phyloP scores from a whole-genome alignment of 768 basidiomycete genomes.

The Lanmaoa rubissima region DNA sequence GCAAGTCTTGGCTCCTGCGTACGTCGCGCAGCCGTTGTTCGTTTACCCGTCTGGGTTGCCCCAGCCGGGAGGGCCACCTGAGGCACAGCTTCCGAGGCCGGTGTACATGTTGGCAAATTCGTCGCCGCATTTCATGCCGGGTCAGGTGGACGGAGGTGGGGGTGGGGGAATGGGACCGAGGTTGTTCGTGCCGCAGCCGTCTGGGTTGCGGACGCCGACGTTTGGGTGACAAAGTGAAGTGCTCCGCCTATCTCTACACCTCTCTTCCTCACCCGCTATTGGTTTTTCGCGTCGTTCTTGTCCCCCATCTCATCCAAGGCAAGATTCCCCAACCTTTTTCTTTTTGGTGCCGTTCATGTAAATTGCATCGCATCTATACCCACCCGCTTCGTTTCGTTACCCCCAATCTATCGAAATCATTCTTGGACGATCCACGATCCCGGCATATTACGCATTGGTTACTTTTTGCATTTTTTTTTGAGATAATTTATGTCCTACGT shows the following conservation, averaged over 20 bases:
- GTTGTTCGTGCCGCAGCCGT: slow-evolving; percentile 26
- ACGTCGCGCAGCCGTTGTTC: slow-evolving; percentile 31
- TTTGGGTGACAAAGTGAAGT: slow-evolving; percentile 20
- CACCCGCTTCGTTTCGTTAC: not conserved
- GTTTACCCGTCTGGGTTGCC: slow-evolving; percentile 32
- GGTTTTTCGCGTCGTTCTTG: not conserved
- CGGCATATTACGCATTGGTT: not conserved
- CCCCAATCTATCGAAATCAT: not conserved
- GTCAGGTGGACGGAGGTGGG: slow-evolving; percentile 13
- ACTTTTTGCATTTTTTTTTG: not conserved
- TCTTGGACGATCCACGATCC: not conserved
- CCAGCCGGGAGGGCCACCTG: slow-evolving; percentile 26
- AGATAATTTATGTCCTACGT: not conserved
- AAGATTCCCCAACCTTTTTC: not conserved
- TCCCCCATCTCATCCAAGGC: too few relatives aligned
- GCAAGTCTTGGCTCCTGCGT: slow-evolving; percentile 25
- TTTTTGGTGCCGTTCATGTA: not conserved
- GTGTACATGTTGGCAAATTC: slow-evolving; percentile 32
- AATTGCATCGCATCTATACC: slow-evolving; percentile 2
- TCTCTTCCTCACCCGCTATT: not conserved
- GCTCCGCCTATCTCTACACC: not conserved
- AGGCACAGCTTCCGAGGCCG: slow-evolving; percentile 24
- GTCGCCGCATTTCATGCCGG: slow-evolving; percentile 23
- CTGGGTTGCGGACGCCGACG: slow-evolving; percentile 26
- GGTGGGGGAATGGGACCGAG: slow-evolving; percentile 12